phyloP scores from a whole-genome alignment of 2,329 filamentous ascomycete species.

The Thermoascus crustaceus region DNA sequence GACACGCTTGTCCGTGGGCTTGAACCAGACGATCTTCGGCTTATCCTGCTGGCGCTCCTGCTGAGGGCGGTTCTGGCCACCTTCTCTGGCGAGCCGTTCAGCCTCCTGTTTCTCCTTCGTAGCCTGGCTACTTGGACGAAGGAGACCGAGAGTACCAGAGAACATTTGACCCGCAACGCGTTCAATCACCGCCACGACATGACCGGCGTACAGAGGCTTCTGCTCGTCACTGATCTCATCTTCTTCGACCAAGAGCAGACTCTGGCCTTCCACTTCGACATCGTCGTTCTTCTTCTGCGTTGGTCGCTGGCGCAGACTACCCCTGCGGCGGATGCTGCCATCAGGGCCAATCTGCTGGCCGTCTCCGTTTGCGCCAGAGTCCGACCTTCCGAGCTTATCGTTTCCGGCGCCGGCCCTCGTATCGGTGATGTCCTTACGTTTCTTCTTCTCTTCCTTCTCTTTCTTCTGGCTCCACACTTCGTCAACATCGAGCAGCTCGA shows the following conservation, averaged over 20 bases:
- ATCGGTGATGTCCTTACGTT: constrained; percentile 97
- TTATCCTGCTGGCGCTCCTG: constrained; percentile 86
- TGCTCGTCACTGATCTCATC: constrained; percentile 98
- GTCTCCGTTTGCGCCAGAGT: constrained; percentile 54
- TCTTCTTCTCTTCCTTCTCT: constrained; percentile 99
- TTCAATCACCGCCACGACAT: constrained; percentile 95
- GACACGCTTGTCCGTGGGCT: constrained; percentile 97
- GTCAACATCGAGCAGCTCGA: constrained; percentile 94
- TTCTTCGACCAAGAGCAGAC: constrained; percentile 90
- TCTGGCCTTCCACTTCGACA: constrained; percentile 96
- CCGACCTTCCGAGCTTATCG: constrained; percentile 50
- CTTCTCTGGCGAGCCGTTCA: constrained; percentile 84
- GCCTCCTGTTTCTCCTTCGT: constrained; percentile 99
- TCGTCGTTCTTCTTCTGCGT: constrained; percentile 99
- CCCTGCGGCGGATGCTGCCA: constrained; percentile 81
- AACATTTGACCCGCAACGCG: constrained; percentile 98
- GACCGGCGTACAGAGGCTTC: constrained; percentile 93
- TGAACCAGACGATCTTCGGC: constrained; percentile 99
- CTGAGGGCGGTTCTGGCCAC: constrained; percentile 61
- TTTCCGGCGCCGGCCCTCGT: constrained; percentile 68
- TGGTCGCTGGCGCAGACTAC: constrained; percentile 89
- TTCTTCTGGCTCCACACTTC: constrained; percentile 98
- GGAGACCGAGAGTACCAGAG: constrained; percentile 85
- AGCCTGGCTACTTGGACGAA: constrained; percentile 93
- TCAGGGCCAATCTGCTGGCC: constrained; percentile 57